Base-by-base conservation (phyloP, 2,329 filamentous ascomycete genomes). In the Acephala macrosclerotiorum region DNA sequence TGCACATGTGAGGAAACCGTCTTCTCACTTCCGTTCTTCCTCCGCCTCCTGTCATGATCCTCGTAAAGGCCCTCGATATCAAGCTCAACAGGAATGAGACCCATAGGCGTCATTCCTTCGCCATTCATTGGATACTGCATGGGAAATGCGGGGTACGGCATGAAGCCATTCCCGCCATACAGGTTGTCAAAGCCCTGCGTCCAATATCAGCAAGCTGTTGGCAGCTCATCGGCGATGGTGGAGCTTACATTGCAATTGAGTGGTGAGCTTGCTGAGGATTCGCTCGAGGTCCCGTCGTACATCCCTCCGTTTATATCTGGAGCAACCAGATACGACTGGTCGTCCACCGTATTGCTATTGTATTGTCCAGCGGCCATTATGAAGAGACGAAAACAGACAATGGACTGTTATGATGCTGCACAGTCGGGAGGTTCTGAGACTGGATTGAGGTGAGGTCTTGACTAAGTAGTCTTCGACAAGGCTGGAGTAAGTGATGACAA, bases 31-130 rank as follows among this genome's bases (percentile, higher is more conserved):
- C 69, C 68, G 51, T 70, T 72, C 68, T 75, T 75, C 68, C 70
- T 74, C 60, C 72, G 67, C 63, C 75, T 66, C 26, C 75, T 73
- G 64, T 76, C 74, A 57, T 76, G 74, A 42, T 76, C 75, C 63
- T 77, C 75, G 55, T 76, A 77, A 2, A 76, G 61, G 26, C 73
- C 72, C 63, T 77, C 75, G 33, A 77, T 76, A 49, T 77, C 72
- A 35, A 77, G 62, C 51, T 77, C 74, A 11, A 77, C 73, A 25
- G 75, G 75, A 53, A 76, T 75, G 22, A 75, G 68, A 2, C 73
- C 73, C 58, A 72, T 58, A 26, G 72, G 71, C 29, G 71, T 64
- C 29, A 71, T 60, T 38, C 70, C 66, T 12, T 73, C 72, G 25
- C 63, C 66, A 56, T 66, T 67, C 66, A 69, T 65, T 33, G 74